Base-by-base conservation (phyloP, 1,139 yeast species). In the Geotrichum bryndzae region DNA sequence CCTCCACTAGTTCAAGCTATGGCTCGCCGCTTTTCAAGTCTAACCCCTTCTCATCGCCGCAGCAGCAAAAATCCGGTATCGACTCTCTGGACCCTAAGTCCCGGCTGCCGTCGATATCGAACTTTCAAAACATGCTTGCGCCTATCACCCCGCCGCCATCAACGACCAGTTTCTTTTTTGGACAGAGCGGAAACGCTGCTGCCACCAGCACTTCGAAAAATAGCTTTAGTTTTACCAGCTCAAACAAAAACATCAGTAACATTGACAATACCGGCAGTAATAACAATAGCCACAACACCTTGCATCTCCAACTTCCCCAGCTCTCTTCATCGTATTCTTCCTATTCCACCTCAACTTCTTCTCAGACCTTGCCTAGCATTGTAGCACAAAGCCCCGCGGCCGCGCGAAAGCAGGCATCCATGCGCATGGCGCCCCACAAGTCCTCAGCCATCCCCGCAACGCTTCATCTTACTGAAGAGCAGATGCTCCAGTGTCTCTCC, bases 401-500 rank as follows among this genome's bases (percentile, higher is more conserved):
- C 7, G 18, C 48, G 6, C 48, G 48, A 18, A 41, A 13, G 22
- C 48, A 41, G 22, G 48, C 48, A n/a, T 41, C 48, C 23, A 41
- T 18, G 18, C 48, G 48, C 3, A 41, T 41, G 48, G 3, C 22
- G 3, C 7, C 27, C 23, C 33, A 15, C 22, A 23, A 50, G 22
- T 23, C 13, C 27, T 5, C 57, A n/a, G 51, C 8, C 51, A 33
- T 48, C 27, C 25, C 56, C 11, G 13, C 46, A 13, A 48, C 27
- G 3, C n/a, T 48, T 1, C 55, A 53, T 35, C 58, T 68, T 8
- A 66, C 70, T 11, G 27, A 25, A 22, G 50, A 22, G 50, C 53
- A 68, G 53, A 68, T 68, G 70, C 60, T 68, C 51, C 68, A 65
- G 59, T 65, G 69, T 45, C 48, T 68, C 38, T 61, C 64, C 10